Evolutionary conservation across 768 basidiomycete genomes (phyloP).

Genomic region (Dictyophora rubrovolvata): DNA sequence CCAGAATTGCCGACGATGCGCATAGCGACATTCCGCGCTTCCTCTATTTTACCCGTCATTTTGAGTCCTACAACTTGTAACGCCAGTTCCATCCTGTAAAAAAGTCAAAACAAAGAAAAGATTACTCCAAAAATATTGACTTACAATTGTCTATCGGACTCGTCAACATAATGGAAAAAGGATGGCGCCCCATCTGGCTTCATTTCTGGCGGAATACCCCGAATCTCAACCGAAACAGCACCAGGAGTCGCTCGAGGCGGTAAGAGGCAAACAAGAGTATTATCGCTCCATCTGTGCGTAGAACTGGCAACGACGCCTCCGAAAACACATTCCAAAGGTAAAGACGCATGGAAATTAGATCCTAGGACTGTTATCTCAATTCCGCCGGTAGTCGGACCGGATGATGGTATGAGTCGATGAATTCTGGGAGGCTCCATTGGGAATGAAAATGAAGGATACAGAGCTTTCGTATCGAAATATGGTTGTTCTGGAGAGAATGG

Average conservation of each 20-base stretch:
- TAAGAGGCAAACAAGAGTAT: conserved; percentile 82
- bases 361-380: conserved; percentile 93
- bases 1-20: conserved; percentile 73
- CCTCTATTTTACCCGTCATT: conserved; percentile 93
- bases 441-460: not conserved
- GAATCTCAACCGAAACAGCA: conserved; percentile 83
- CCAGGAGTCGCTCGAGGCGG: conserved; percentile 78
- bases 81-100: conserved; percentile 82
- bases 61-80: conserved; percentile 91
- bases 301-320: conserved; percentile 74
- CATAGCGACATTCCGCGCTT: conserved; percentile 88
- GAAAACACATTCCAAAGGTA: conserved; percentile 72
- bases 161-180: conserved; percentile 85
- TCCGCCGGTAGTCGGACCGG: conserved; percentile 83
- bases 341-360: conserved; percentile 71
- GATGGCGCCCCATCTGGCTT: conserved; percentile 41
- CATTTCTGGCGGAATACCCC: conserved; percentile 56
- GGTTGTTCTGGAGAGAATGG: conserved; percentile 12
- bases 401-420: conserved; percentile 74
- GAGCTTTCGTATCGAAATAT: conserved; percentile 1
- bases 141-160: conserved; percentile 80
- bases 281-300: conserved; percentile 87
- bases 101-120: conserved; percentile 7
- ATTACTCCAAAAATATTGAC: conserved; percentile 23
- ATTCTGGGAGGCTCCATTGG: conserved; percentile 46